Base-by-base conservation (phyloP, 257 asterid genomes). In the Avicennia marina region DNA sequence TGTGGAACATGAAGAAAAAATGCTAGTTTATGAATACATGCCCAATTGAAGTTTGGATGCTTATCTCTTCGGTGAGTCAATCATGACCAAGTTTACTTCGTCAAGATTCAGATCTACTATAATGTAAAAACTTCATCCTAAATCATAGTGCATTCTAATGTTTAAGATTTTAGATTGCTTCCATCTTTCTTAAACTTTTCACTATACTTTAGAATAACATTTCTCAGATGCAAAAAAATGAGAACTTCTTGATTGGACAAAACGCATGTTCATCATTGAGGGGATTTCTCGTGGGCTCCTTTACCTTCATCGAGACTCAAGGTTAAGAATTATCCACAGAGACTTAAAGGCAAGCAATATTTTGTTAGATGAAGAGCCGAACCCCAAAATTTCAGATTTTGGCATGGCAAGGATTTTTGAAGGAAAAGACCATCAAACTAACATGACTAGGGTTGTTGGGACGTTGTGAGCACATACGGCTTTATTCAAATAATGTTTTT, bases 201-300 rank as follows among this genome's bases (percentile, higher is more conserved):
- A 11, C 18, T n/a, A 38, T 13, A 12, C 22, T 41, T 51, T 38
- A 12, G 34, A 22, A 11, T 36, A 22, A 31, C 44, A 39, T 42
- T 42, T 39, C 10, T 21, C 71, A 79, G 83, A 69, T 33, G 24
- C 76, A 0, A 67, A 7, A 36, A 77, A 68, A 62, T 56, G 60
- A 48, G 36, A 26, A 6, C 57, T 59, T 51, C 67, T 77, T 48
- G 74, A 74, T 38, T 77, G 87, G 87, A 61, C 33, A 56, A 56
- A 64, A 44, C 71, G 84, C 11, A 61, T 68, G 34, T 25, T n/a
- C 4, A 74, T 80, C 21, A 80, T 80, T 2, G 81, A 77, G 72
- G 87, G 83, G 55, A 75, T 80, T 49, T 83, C 81, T 3, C 66
- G 87, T 71, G 87, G 87, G 48, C 67, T 80, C n/a, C 62, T 80